Conservation (phyloP, 2,329 filamentous ascomycete species). For the Juglanconis oblonga region DNA sequence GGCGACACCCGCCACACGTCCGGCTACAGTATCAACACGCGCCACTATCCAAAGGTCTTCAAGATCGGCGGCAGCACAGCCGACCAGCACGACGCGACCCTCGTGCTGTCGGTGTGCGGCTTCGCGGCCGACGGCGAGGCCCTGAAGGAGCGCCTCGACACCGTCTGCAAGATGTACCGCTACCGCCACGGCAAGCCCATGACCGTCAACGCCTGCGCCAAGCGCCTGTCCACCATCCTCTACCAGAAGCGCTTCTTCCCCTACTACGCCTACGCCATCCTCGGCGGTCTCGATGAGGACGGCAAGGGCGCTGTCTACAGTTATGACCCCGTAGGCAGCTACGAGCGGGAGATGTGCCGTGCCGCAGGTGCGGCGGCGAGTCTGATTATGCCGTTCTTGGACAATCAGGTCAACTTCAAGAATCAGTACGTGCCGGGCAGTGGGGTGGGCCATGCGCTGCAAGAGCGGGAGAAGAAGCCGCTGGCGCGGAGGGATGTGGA, state of each 20-base stretch:
- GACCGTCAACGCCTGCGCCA: conserved; percentile 89
- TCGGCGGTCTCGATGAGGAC: conserved; percentile 91
- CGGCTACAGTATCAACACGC: conserved; percentile 98
- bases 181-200: conserved; percentile 98
- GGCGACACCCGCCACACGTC: conserved; percentile 95
- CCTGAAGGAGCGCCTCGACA: conserved; percentile 88
- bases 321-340: conserved; percentile 96
- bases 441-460: conserved; percentile 75
- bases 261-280: conserved; percentile 94
- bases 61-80: conserved; percentile 90
- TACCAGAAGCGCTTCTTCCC: conserved; percentile 99
- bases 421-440: conserved; percentile 93
- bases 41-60: conserved; percentile 94
- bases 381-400: conserved; percentile 97
- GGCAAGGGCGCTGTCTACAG: conserved; percentile 93
- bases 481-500: conserved; percentile 73
- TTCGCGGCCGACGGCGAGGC: conserved; percentile 95
- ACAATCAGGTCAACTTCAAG: conserved; percentile 99
- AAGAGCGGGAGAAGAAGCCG: conserved; percentile 68
- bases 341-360: conserved; percentile 94
- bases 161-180: conserved; percentile 97
- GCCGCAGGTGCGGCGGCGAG: conserved; percentile 89
- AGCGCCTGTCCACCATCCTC: conserved; percentile 90
- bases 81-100: conserved; percentile 77
- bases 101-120: conserved; percentile 90